Conservation (phyloP, 176 grass and related monocot genomes). For the Ensete glaucum region DNA sequence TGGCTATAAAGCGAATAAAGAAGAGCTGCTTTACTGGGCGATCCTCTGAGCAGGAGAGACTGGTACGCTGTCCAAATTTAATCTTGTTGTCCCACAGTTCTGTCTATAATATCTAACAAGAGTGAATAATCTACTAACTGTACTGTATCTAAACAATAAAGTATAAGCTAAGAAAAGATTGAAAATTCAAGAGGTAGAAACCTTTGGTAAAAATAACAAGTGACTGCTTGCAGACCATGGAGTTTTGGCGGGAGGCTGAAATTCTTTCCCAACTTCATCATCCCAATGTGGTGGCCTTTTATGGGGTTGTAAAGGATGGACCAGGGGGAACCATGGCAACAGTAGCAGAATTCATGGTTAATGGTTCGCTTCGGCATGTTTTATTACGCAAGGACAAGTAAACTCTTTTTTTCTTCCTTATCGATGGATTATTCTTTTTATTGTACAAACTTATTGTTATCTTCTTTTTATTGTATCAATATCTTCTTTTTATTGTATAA, state of each 20-base stretch:
- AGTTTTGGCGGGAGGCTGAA: slow-evolving; percentile 96
- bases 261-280: slow-evolving; percentile 89
- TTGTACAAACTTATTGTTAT: neutral
- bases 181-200: neutral
- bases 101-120: neutral
- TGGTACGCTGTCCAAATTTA: slow-evolving; percentile 32
- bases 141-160: neutral
- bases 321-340: slow-evolving; percentile 85
- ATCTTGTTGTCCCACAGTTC: neutral
- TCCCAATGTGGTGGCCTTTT: slow-evolving; percentile 92
- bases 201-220: neutral
- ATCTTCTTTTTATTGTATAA: slow-evolving; percentile 21
- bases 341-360: slow-evolving; percentile 90
- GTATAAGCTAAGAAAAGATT: neutral
- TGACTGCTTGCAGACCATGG: slow-evolving; percentile 47
- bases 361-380: slow-evolving; percentile 90
- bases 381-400: slow-evolving; percentile 93
- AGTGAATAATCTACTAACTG: neutral
- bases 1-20: slow-evolving; percentile 98
- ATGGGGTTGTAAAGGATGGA: slow-evolving; percentile 77
- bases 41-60: slow-evolving; percentile 95
- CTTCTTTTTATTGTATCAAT: slow-evolving; percentile 18
- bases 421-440: neutral
- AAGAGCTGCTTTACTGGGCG: slow-evolving; percentile 86
- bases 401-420: slow-evolving; percentile 12